Conservation (phyloP, 805 yeast genomes). For the Metschnikowia borealis region DNA sequence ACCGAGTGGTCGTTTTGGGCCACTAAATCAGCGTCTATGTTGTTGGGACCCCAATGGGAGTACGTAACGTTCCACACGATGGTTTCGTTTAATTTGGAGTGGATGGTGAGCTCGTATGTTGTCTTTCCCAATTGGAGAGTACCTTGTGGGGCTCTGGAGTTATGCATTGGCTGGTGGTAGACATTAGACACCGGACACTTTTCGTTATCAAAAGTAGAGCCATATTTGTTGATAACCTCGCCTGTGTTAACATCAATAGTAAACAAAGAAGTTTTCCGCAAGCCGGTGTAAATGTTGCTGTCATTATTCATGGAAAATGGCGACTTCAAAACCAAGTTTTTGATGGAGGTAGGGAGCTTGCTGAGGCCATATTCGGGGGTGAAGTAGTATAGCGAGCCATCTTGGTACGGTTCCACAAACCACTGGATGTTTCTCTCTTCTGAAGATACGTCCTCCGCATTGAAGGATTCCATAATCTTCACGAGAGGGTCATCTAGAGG, state of each 20-base stretch:
- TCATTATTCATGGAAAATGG: constrained; percentile 76
- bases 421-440: constrained; percentile 46
- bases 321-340: constrained; percentile 71
- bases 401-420: constrained; percentile 88
- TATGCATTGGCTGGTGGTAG: constrained; percentile 9
- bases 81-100: constrained; percentile 57
- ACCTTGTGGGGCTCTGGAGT: not conserved
- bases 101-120: constrained; percentile 69
- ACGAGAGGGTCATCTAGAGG: constrained; percentile 64
- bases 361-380: constrained; percentile 71
- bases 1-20: constrained; percentile 48
- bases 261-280: constrained; percentile 69
- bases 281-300: constrained; percentile 86
- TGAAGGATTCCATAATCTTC: constrained; percentile 24
- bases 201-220: constrained; percentile 29
- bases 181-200: constrained; percentile 34
- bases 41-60: constrained; percentile 89
- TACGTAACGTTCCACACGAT: constrained; percentile 80
- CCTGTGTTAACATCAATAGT: constrained; percentile 75
- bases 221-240: constrained; percentile 64
- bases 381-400: constrained; percentile 80
- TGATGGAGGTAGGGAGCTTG: constrained; percentile 75
- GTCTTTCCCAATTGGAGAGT: constrained; percentile 50
- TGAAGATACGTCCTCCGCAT: constrained; percentile 8
- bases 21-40: constrained; percentile 60